phyloP scores from a whole-genome alignment of 129 eudicot genomes.

The Centella asiatica region DNA sequence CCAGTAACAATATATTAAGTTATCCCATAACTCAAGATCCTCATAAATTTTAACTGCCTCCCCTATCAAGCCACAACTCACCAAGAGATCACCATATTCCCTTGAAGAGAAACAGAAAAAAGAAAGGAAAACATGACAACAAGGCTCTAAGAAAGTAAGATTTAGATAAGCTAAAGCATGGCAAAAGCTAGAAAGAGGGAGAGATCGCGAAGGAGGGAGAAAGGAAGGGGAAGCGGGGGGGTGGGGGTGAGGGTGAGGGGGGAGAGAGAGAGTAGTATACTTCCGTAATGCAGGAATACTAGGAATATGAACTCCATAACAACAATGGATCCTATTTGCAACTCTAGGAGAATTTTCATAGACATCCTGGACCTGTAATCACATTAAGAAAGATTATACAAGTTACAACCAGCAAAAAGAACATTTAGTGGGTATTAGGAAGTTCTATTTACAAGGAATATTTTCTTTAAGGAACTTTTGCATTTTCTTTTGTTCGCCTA shows the following conservation, averaged over 20 bases:
- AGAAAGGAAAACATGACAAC: too few relatives aligned
- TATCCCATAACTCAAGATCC: constrained; percentile 94
- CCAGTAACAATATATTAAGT: constrained; percentile 75
- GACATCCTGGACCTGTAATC: constrained; percentile 43
- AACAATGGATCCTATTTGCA: constrained; percentile 41
- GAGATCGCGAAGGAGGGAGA: too few relatives aligned
- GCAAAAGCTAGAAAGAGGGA: too few relatives aligned
- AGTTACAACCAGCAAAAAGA: not conserved
- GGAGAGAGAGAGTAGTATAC: constrained; percentile 17
- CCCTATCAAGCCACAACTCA: constrained; percentile 69
- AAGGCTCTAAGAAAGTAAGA: not conserved
- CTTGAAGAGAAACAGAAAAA: constrained; percentile 15
- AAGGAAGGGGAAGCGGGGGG: too few relatives aligned
- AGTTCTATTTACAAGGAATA: too few relatives aligned
- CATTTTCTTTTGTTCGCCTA: too few relatives aligned
- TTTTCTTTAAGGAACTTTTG: too few relatives aligned
- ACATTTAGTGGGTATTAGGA: not conserved
- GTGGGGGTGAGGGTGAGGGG: too few relatives aligned
- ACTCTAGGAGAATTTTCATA: constrained; percentile 40
- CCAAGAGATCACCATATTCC: constrained; percentile 81
- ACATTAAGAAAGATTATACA: not conserved
- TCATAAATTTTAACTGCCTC: constrained; percentile 80
- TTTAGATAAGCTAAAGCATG: not conserved
- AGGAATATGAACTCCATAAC: constrained; percentile 61
- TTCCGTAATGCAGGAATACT: constrained; percentile 62